Percentiles rank a stretch among this genome's conserved stretches.
Conservation (phyloP, 768 basidiomycete species). For the Boletus speciosus region DNA sequence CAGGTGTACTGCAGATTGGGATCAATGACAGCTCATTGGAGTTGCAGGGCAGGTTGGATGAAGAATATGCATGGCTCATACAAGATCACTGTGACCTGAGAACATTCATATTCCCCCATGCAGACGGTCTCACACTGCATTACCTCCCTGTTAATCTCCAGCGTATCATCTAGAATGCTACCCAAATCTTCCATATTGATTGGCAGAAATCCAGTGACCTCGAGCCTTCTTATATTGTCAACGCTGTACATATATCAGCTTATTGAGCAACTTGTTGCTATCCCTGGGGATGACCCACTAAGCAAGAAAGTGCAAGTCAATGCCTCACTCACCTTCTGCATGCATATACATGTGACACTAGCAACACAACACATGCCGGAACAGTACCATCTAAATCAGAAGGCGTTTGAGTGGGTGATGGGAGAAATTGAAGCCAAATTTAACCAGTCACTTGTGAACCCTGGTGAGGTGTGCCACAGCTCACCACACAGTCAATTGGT, state of each 20-base stretch:
- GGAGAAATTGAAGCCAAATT: conserved; percentile 95
- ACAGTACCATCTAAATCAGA: conserved; percentile 79
- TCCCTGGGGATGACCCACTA: conserved; percentile 77
- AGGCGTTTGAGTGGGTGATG: conserved; percentile 97
- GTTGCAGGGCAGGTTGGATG: conserved; percentile 81
- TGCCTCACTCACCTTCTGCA: conserved; percentile 87
- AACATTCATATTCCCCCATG: conserved; percentile 77
- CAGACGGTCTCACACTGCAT: conserved; percentile 66
- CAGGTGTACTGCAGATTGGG: conserved; percentile 80
- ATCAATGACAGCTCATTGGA: conserved; percentile 82
- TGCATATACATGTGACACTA: conserved; percentile 88
- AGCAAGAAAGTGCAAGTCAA: conserved; percentile 80
- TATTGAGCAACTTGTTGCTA: conserved; percentile 72
- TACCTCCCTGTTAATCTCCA: conserved; percentile 90
- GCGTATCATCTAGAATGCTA: conserved; percentile 51
- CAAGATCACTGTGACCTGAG: conserved; percentile 79
- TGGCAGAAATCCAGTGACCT: conserved; percentile 79
- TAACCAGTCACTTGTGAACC: conserved; percentile 86
- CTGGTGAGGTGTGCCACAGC: conserved; percentile 95
- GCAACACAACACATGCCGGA: conserved; percentile 80
- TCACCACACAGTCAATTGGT: conserved; percentile 97
- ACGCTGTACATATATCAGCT: conserved; percentile 62
- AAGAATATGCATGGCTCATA: conserved; percentile 60
- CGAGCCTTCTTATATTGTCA: conserved; percentile 81
- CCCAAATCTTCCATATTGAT: conserved; percentile 97